Evolutionary conservation across 108 stramenopile genomes (phyloP).

Genomic region (Chaetoceros tenuissimus): DNA sequence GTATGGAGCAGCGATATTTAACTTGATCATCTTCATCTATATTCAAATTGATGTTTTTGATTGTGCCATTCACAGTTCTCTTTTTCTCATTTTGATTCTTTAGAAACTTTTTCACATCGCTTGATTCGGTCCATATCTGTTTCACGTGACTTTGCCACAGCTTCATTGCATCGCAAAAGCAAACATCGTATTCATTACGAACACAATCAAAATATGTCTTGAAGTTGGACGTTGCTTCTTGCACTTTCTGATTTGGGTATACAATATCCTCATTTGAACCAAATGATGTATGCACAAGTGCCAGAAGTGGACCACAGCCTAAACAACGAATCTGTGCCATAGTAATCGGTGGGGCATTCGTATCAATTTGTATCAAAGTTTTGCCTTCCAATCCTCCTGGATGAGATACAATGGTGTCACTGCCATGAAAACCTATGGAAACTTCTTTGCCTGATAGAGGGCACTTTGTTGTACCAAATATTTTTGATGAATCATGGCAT

Average conservation of each 20-base stretch:
- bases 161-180: constrained; percentile 3
- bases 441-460: too few species aligned
- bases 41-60: too few species aligned
- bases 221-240: neutral
- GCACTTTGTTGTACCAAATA: too few species aligned
- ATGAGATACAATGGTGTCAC: neutral
- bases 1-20: constrained; percentile 22
- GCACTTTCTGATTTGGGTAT: neutral
- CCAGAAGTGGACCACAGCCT: constrained; percentile 24
- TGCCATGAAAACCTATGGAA: neutral
- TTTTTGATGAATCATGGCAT: too few species aligned
- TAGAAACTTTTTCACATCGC: constrained; percentile 1
- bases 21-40: too few species aligned
- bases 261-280: constrained; percentile 2
- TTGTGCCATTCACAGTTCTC: neutral
- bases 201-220: constrained; percentile 5
- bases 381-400: constrained; percentile 14
- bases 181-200: too few species aligned
- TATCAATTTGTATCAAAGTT: constrained; percentile 11
- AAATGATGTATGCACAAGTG: constrained; percentile 6
- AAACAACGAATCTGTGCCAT: constrained; percentile 15
- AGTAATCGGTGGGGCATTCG: constrained; percentile 16
- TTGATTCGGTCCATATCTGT: constrained; percentile 8
- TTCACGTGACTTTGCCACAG: constrained; percentile 13
- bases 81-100: neutral